These are phyloP conservation scores for Porogramme epimiltina DNA, from an alignment of 1,284 basidiomycete species.

Conservation along the genomic window DNA sequence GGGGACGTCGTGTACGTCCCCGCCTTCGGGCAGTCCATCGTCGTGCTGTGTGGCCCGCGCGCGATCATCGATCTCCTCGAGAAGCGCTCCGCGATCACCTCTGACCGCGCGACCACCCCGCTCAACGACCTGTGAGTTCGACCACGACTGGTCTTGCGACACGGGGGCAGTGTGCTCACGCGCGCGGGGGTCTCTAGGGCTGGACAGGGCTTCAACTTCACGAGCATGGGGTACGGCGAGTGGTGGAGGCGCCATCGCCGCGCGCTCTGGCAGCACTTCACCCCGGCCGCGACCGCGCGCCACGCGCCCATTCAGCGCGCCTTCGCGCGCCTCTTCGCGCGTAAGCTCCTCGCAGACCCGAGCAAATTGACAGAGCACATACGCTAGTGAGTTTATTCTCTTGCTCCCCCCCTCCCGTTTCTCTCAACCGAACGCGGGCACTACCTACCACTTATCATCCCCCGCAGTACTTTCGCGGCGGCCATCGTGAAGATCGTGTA, in stretches of 20 bases:
- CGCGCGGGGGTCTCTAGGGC: constrained; percentile 17
- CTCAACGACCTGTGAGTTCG: no score
- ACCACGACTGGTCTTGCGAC: no score
- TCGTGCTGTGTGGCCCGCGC: constrained; percentile 17
- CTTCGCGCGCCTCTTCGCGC: background rate
- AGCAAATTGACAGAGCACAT: background rate
- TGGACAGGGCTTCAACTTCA: constrained; percentile 19
- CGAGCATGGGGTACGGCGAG: constrained; percentile 16
- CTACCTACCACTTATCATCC: background rate
- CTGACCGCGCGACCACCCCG: constrained; percentile 6
- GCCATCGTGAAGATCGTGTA: constrained; percentile 20
- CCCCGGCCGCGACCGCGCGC: background rate
- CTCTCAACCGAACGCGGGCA: background rate
- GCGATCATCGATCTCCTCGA: constrained; percentile 21
- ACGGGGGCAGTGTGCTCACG: no score
- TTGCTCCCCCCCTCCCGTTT: background rate
- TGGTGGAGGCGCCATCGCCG: constrained; percentile 22
- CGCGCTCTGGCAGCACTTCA: constrained; percentile 9
- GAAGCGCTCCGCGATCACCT: constrained; percentile 17
- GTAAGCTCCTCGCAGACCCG: background rate
- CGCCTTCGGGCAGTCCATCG: constrained; percentile 9
- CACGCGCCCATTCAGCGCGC: background rate
- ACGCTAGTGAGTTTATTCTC: background rate
- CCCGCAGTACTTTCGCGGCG: constrained; percentile 12
- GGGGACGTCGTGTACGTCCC: constrained; percentile 17